Base-by-base conservation (phyloP, 2,329 filamentous ascomycete genomes). In the Claviceps pazoutovae region DNA sequence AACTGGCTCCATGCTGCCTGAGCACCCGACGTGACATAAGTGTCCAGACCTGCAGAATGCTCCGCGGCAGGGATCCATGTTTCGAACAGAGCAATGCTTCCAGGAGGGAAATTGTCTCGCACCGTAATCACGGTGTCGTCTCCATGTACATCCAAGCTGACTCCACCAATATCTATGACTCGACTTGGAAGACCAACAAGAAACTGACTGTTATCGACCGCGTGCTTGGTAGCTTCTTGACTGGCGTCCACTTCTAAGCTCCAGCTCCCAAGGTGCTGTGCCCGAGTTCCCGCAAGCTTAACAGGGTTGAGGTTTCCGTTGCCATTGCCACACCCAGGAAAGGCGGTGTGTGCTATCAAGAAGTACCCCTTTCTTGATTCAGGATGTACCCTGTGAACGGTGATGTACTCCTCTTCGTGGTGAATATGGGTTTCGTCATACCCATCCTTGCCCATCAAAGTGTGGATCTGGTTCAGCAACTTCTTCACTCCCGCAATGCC, bases 371-470 rank as follows among this genome's bases (percentile, higher is more conserved):
- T 95, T 53, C 93, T 80, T 1, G 88, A 94, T 63, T 87, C 83
- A 0, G 91, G 93, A 62, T 98, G 90, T 2, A 97, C 88, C 55
- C 94, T 79, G 66, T 98, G 93, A 6, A 98, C 88, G 0, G 93
- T 98, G 61, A 98, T 86, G 64, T 95, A 96, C 66, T 98, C 86
- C 52, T 88, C 86, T 57, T 97, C 90, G 64, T 98, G 93, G 63
- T 98, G 91, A 50, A 98, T 88, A 62, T 96, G 91, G 7, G 89
- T 95, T 67, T 98, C 93, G 52, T 90, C 84, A 63, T 95, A 98
- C 19, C 86, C 86, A 57, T 97, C 88, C 62, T 89, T 86, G 56
- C 93, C 93, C 93, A 98, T 97, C 56, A 90, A 77, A 7, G 84
- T 89, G 66, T 98, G 94, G 48, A 98, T 91, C 62, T 91, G 83